Base-by-base conservation (phyloP, 345 rosid genomes). In the Mallotus nudiflorus region DNA sequence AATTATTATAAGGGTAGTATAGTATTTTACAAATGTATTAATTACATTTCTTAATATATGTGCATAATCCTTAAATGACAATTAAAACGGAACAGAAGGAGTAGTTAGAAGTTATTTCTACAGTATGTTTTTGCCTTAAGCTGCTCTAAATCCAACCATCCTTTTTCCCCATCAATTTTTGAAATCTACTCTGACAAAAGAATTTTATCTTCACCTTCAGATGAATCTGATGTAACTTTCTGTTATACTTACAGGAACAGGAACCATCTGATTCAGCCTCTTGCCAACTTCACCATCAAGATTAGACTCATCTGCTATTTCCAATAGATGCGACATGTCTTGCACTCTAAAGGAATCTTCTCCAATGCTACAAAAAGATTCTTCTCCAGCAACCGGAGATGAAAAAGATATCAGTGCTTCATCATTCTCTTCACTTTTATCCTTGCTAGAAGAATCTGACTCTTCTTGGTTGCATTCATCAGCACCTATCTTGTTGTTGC, bases 221-320 rank as follows among this genome's bases (percentile, higher is more conserved):
- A 52, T 33, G 40, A 75, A 55, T 62, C 49, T 25, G 22, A 27
- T 18, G 20, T 27, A 66, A 28, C 16, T 29, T 73, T 37, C 50
- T 48, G 56, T 51, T 19, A 68, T 58, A 82, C 93, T 85, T 80
- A 91, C 93, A 66, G 89, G 86, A 78, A 89, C 63, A 67, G 93
- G 90, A 70, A 84, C 80, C 93, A 91, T 86, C 46, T 86, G 83
- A 77, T 84, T 82, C 69, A 91, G 66, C 68, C 96, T 85, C 76
- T 84, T 89, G 70, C 89, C 93, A 69, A 88, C 78, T 73, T 85
- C 97, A 61, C 84, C 82, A 82, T 89, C 91, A 77, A 85, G 80
- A 11, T 85, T 61, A 67, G 37, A 85, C 65, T 88, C 97, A 73
- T 88, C 90, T 66, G 78, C 84, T 58, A 85, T 58, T 35, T 83